Evolutionary conservation across 306 rosid genomes (phyloP).

Genomic region (Gastrolobium bilobum): DNA sequence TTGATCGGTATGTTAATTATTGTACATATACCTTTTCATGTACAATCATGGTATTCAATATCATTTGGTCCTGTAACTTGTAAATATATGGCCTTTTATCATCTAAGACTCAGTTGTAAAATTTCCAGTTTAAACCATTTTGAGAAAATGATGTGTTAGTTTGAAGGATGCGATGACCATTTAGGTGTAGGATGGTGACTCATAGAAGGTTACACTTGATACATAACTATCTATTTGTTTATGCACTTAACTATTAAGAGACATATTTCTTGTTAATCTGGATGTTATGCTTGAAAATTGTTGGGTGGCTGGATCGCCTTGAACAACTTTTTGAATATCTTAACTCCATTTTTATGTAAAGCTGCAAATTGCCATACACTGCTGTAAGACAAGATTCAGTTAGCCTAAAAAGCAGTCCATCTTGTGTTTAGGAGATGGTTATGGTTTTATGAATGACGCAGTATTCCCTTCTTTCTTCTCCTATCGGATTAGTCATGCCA

Average conservation of each 20-base stretch:
- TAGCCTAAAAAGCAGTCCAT: not conserved
- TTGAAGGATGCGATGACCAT: conserved; percentile 20
- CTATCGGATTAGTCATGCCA: too few species aligned
- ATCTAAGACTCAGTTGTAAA: not conserved
- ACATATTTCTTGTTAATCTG: conserved; percentile 39
- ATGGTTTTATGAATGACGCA: not conserved
- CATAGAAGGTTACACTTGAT: not conserved
- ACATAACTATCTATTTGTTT: not conserved
- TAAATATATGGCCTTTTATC: conserved; percentile 1
- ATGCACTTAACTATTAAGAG: not conserved
- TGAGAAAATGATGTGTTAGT: conserved; percentile 32
- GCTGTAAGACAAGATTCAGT: not conserved
- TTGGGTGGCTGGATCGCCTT: not conserved
- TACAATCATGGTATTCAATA: conserved; percentile 21
- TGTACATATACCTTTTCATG: conserved; percentile 1
- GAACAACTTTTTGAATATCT: not conserved
- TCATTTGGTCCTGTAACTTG: conserved; percentile 30
- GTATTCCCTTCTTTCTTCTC: too few species aligned
- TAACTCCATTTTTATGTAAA: conserved; percentile 1
- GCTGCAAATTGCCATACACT: not conserved
- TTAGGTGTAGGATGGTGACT: not conserved
- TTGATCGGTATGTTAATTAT: conserved; percentile 79
- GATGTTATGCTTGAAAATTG: conserved; percentile 43
- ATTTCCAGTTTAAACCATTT: not conserved
- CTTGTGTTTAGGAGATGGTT: not conserved